phyloP scores from a whole-genome alignment of 495 filamentous ascomycete genomes.

The Aspergillus bertholletiae region DNA sequence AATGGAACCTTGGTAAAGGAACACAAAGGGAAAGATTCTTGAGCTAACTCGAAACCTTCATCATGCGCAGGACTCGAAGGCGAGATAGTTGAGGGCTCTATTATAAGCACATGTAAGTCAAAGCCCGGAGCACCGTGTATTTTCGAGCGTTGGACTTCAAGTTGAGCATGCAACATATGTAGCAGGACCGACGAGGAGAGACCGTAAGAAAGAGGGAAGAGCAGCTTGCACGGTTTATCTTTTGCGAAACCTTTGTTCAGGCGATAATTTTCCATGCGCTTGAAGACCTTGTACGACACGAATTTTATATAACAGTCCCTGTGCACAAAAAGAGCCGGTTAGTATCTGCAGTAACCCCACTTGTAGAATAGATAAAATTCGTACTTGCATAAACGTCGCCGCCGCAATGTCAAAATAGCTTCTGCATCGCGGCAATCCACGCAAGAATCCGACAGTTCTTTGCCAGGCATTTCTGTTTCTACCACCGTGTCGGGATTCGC shows the following conservation, averaged over 20 bases:
- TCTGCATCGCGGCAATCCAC: constrained; percentile 42
- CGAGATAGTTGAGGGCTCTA: constrained; percentile 52
- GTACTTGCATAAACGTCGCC: constrained; percentile 46
- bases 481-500: not conserved
- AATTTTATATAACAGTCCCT: constrained; percentile 78
- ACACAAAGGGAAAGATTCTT: constrained; percentile 56
- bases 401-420: constrained; percentile 34
- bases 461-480: constrained; percentile 34
- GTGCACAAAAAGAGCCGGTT: constrained; percentile 4
- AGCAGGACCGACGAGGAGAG: constrained; percentile 76
- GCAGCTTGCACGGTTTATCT: constrained; percentile 48
- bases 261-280: constrained; percentile 69
- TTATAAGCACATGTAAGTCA: constrained; percentile 61
- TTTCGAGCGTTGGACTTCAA: constrained; percentile 54
- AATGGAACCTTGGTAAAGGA: constrained; percentile 53
- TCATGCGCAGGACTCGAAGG: constrained; percentile 19
- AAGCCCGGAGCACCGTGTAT: constrained; percentile 57
- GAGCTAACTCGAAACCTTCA: constrained; percentile 33
- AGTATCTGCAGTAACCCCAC: constrained; percentile 4
- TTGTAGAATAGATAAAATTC: not conserved
- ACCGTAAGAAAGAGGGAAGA: constrained; percentile 81
- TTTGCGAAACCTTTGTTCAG: constrained; percentile 29
- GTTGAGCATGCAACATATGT: constrained; percentile 67
- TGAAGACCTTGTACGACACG: constrained; percentile 69
- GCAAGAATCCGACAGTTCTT: constrained; percentile 29